A percentile compares a stretch with the other conserved stretches of the same genome.
Conservation (phyloP, 805 yeast genomes). For the Yamadazyma nakazawae region DNA sequence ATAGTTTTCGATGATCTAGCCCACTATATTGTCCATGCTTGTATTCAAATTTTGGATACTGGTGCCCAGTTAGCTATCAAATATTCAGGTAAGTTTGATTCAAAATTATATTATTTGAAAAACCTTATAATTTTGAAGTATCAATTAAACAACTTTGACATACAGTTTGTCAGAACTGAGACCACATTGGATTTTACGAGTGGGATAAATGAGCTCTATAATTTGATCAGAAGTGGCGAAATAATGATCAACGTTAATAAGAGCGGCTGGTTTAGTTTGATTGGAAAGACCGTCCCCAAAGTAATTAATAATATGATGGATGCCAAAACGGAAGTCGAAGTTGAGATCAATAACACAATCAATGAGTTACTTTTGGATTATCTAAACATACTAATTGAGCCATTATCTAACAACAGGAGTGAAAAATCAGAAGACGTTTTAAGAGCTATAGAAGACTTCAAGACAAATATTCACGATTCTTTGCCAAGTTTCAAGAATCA, state of each 20-base stretch:
- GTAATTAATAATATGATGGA: constrained; percentile 82
- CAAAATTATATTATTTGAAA: constrained; percentile 65
- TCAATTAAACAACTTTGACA: constrained; percentile 72
- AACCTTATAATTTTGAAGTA: constrained; percentile 68
- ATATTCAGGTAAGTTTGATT: constrained; percentile 51
- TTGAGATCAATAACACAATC: constrained; percentile 68
- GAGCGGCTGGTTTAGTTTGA: constrained; percentile 44
- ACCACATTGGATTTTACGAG: constrained; percentile 72
- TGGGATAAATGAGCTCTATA: constrained; percentile 54
- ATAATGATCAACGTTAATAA: constrained; percentile 39
- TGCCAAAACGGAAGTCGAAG: constrained; percentile 66
- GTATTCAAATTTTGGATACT: constrained; percentile 57
- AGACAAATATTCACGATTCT: constrained; percentile 47
- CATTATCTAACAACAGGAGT: constrained; percentile 17
- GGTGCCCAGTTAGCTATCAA: constrained; percentile 45
- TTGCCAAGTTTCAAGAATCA: constrained; percentile 55
- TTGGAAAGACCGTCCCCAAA: constrained; percentile 69
- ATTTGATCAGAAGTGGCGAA: constrained; percentile 36
- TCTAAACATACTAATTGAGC: constrained; percentile 44
- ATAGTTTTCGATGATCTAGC: constrained; percentile 85
- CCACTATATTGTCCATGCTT: constrained; percentile 77
- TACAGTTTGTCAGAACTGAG: constrained; percentile 70
- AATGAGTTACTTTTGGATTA: constrained; percentile 60
- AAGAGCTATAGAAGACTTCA: constrained; percentile 27
- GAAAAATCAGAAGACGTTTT: neutral